A percentile compares a stretch with the other conserved stretches of the same genome.
Conservation (phyloP, 1,284 basidiomycete species). For the Spongiforma sp. region DNA sequence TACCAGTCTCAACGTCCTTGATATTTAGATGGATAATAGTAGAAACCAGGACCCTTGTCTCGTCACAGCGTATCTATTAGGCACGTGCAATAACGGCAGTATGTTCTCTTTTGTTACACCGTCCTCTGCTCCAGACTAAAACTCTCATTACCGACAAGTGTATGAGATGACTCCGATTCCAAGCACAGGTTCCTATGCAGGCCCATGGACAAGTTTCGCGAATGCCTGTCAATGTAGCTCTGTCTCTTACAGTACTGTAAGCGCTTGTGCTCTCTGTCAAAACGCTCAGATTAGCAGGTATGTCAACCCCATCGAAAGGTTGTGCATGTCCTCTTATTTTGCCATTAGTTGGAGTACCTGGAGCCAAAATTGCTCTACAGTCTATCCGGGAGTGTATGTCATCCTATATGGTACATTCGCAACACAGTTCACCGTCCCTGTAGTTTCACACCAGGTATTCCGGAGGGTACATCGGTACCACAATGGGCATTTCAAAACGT, state of each 20-base stretch:
- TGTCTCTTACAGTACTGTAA: constrained; percentile 37
- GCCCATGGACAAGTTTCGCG: constrained; percentile 21
- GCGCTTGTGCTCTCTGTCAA: constrained; percentile 42
- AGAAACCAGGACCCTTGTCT: constrained; percentile 40
- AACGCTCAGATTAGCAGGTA: constrained; percentile 24
- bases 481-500: constrained; percentile 40
- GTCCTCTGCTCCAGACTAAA: constrained; percentile 29
- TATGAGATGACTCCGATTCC: too few species aligned
- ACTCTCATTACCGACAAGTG: constrained; percentile 17
- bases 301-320: neutral
- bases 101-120: constrained; percentile 13
- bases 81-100: constrained; percentile 38
- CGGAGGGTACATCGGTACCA: constrained; percentile 35
- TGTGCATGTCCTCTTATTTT: neutral
- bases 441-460: constrained; percentile 29
- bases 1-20: neutral
- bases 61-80: constrained; percentile 38
- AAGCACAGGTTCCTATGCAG: constrained; percentile 32
- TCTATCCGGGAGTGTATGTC: constrained; percentile 27
- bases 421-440: constrained; percentile 5
- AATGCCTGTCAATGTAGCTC: constrained; percentile 39
- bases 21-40: constrained; percentile 39
- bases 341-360: constrained; percentile 35
- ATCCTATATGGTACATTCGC: neutral
- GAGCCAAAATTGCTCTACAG: constrained; percentile 28